Evolutionary conservation across 208 protist species (phyloP).

Genomic region (Kentomonas sorsogonicus): DNA sequence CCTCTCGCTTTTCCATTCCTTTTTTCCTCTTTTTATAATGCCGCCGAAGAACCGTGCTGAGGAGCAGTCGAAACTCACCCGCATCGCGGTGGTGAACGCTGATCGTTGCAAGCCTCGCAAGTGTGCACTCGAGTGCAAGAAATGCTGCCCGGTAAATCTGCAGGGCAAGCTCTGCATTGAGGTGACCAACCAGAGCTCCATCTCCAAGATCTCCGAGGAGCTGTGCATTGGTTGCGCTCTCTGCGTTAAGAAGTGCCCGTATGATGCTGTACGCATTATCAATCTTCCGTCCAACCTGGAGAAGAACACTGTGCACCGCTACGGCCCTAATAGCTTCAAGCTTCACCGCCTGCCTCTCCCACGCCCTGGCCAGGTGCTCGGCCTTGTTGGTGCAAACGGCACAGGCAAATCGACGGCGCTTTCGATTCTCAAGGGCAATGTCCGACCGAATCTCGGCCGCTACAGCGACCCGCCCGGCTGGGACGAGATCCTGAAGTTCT

Average conservation of each 20-base stretch:
- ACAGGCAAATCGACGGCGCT: conserved; percentile 99
- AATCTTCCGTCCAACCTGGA: conserved; percentile 99
- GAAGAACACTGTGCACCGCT: conserved; percentile 97
- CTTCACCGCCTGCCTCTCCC: conserved; percentile 98
- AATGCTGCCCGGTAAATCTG: conserved; percentile 97
- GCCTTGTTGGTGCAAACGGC: conserved; percentile 99
- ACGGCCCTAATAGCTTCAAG: conserved; percentile 99
- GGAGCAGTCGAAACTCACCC: conserved; percentile 92
- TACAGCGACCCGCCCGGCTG: conserved; percentile 95
- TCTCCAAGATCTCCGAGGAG: conserved; percentile 97
- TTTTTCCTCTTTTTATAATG: too few species aligned
- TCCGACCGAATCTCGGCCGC: conserved; percentile 99
- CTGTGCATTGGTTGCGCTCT: conserved; percentile 99
- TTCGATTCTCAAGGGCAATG: conserved; percentile 97
- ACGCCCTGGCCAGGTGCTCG: conserved; percentile 98
- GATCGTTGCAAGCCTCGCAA: conserved; percentile 99
- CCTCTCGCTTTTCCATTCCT: too few species aligned
- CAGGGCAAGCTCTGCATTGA: conserved; percentile 99
- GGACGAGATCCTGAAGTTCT: conserved; percentile 98
- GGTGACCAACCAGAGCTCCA: conserved; percentile 92
- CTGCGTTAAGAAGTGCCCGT: conserved; percentile 99
- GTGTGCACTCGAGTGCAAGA: conserved; percentile 98
- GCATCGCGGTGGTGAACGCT: conserved; percentile 98
- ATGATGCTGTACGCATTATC: conserved; percentile 99
- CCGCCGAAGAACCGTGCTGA: conserved; percentile 70